A percentile compares a stretch with the other conserved stretches of the same genome.
Evolutionary conservation across 1,284 basidiomycete species (phyloP).

Genomic region (Leccinum pachyderme): DNA sequence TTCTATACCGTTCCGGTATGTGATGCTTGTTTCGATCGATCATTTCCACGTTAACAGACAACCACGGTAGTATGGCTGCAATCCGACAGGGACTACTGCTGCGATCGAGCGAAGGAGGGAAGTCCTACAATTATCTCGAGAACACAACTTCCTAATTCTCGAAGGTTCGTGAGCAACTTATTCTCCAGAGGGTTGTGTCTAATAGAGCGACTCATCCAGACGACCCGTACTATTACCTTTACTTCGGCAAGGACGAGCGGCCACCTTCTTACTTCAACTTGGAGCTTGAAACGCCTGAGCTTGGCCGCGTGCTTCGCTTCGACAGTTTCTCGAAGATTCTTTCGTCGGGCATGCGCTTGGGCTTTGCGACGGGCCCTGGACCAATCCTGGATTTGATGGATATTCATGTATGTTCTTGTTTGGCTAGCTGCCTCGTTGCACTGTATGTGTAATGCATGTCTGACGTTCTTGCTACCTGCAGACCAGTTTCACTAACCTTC

Average conservation of each 20-base stretch:
- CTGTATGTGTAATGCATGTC: conserved; percentile 7
- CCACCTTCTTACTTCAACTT: conserved; percentile 79
- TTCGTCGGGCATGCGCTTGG: conserved; percentile 78
- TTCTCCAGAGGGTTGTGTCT: not conserved
- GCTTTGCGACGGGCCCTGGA: conserved; percentile 81
- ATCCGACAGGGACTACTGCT: conserved; percentile 82
- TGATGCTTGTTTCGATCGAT: conserved; percentile 12
- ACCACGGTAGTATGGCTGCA: conserved; percentile 66
- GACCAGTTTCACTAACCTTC: conserved; percentile 76
- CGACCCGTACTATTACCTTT: conserved; percentile 78
- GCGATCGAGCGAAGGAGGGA: conserved; percentile 73
- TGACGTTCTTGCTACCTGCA: conserved; percentile 27
- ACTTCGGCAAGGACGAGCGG: conserved; percentile 63
- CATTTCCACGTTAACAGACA: conserved; percentile 1
- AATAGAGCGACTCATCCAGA: conserved; percentile 40
- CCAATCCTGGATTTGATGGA: conserved; percentile 75
- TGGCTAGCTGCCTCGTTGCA: conserved; percentile 9
- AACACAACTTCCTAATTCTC: conserved; percentile 81
- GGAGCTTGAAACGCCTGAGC: conserved; percentile 57
- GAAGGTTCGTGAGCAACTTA: conserved; percentile 55
- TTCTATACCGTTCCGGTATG: conserved; percentile 82
- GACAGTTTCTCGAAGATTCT: conserved; percentile 90
- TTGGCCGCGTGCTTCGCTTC: conserved; percentile 82
- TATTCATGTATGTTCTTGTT: conserved; percentile 50
- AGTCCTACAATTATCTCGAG: conserved; percentile 71